Percentiles rank a stretch among this genome's conserved stretches.
Evolutionary conservation across 2,329 filamentous ascomycete genomes (phyloP).

Genomic region (Hypoxylon sp.): DNA sequence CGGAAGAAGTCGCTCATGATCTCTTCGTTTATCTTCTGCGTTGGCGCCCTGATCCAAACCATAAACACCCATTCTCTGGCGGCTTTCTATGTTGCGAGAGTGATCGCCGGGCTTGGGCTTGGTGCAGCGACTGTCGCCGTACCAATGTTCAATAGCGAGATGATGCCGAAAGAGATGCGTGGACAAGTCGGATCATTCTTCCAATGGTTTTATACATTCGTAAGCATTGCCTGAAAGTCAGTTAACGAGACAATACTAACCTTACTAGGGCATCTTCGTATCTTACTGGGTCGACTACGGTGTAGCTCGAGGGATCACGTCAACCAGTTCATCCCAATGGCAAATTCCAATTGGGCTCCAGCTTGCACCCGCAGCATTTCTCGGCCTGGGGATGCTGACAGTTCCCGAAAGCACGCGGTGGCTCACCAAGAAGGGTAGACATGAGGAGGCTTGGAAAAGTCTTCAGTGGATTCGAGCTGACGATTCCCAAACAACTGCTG

Average conservation of each 20-base stretch:
- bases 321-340: conserved; percentile 63
- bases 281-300: conserved; percentile 70
- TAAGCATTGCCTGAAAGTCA: conserved; percentile 18
- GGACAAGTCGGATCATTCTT: conserved; percentile 66
- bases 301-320: conserved; percentile 54
- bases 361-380: conserved; percentile 62
- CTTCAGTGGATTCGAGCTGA: conserved; percentile 67
- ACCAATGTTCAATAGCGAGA: conserved; percentile 60
- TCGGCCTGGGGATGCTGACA: conserved; percentile 64
- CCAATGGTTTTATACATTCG: conserved; percentile 63
- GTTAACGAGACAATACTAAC: not conserved
- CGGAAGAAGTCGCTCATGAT: conserved; percentile 55
- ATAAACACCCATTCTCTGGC: conserved; percentile 59
- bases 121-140: conserved; percentile 57
- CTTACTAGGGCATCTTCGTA: conserved; percentile 61
- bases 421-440: conserved; percentile 63
- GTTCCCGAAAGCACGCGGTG: conserved; percentile 66
- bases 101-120: conserved; percentile 54
- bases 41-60: conserved; percentile 61
- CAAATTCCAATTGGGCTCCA: conserved; percentile 70
- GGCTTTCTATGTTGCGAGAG: conserved; percentile 54
- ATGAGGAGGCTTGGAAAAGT: conserved; percentile 63
- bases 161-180: conserved; percentile 61
- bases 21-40: conserved; percentile 60
- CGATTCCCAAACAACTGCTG: conserved; percentile 54